Evolutionary conservation across 345 rosid species (phyloP).

Genomic region (Rhizophora mangle): DNA sequence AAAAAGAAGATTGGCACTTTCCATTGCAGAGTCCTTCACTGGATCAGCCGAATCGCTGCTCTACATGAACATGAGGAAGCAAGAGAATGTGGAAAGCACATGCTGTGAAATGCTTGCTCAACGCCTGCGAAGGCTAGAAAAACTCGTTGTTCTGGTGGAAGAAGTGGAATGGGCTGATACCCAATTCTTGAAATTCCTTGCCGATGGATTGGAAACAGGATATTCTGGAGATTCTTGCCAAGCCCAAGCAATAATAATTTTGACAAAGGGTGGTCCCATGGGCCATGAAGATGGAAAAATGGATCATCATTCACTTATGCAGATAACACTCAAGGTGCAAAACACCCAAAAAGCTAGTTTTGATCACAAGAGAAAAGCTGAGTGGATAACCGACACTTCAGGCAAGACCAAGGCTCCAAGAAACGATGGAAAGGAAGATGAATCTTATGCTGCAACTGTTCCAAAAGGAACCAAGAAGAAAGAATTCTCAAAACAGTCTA

Average conservation of each 20-base stretch:
- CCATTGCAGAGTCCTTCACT: constrained; percentile 50
- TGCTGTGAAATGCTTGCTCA: constrained; percentile 32
- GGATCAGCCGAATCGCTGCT: constrained; percentile 53
- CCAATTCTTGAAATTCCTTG: constrained; percentile 44
- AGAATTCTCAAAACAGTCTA: constrained; percentile 55
- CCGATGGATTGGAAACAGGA: constrained; percentile 42
- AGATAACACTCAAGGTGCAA: constrained; percentile 51
- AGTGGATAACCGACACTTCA: constrained; percentile 26
- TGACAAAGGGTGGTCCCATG: constrained; percentile 43
- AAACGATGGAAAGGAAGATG: constrained; percentile 36
- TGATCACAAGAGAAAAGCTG: constrained; percentile 58
- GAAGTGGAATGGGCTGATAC: constrained; percentile 56
- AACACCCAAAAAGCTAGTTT: constrained; percentile 23
- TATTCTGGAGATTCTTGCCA: constrained; percentile 32
- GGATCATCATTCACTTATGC: constrained; percentile 38
- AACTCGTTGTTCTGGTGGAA: constrained; percentile 55
- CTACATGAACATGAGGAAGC: constrained; percentile 43
- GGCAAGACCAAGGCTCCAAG: constrained; percentile 43
- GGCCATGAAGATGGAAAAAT: constrained; percentile 17
- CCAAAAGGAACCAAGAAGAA: constrained; percentile 36
- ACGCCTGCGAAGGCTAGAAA: constrained; percentile 31
- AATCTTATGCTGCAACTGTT: constrained; percentile 6
- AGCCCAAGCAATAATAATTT: constrained; percentile 45
- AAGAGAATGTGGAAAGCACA: constrained; percentile 21
- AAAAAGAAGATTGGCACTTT: constrained; percentile 68